phyloP scores from a whole-genome alignment of 345 rosid genomes.

The Brassica cretica region DNA sequence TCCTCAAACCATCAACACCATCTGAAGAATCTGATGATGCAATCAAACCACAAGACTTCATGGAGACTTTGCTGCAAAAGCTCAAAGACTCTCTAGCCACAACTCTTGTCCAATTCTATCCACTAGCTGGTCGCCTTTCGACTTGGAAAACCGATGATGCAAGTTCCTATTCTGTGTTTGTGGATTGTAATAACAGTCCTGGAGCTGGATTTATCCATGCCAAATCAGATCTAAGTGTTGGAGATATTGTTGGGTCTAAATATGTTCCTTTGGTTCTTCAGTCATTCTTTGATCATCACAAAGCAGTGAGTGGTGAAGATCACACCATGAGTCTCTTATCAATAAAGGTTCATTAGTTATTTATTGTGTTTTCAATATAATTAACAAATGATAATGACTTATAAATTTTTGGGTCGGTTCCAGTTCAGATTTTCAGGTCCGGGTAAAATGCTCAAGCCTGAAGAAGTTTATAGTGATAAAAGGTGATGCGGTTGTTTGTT shows the following conservation, averaged over 20 bases:
- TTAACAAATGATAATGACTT: not conserved
- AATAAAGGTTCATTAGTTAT: conserved; percentile 42
- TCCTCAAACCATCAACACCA: conserved; percentile 45
- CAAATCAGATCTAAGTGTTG: conserved; percentile 36
- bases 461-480: not conserved
- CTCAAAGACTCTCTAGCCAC: conserved; percentile 58
- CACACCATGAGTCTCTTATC: conserved; percentile 54
- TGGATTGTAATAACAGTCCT: conserved; percentile 62
- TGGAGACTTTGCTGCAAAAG: conserved; percentile 41
- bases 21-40: not conserved
- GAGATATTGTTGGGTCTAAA: conserved; percentile 53
- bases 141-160: conserved; percentile 30
- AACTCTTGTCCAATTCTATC: conserved; percentile 68
- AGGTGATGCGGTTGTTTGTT: not conserved
- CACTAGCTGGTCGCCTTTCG: conserved; percentile 65
- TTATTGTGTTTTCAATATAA: not conserved
- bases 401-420: too few relatives aligned
- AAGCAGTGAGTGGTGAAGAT: conserved; percentile 54
- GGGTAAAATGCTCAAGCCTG: too few relatives aligned
- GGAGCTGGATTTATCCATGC: conserved; percentile 72
- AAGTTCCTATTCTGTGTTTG: conserved; percentile 44
- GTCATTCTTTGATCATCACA: conserved; percentile 69
- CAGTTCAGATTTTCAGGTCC: too few relatives aligned
- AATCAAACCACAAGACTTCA: conserved; percentile 34
- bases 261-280: conserved; percentile 59